Conservation (phyloP, 1,284 basidiomycete genomes). For the Naganishia sp. region DNA sequence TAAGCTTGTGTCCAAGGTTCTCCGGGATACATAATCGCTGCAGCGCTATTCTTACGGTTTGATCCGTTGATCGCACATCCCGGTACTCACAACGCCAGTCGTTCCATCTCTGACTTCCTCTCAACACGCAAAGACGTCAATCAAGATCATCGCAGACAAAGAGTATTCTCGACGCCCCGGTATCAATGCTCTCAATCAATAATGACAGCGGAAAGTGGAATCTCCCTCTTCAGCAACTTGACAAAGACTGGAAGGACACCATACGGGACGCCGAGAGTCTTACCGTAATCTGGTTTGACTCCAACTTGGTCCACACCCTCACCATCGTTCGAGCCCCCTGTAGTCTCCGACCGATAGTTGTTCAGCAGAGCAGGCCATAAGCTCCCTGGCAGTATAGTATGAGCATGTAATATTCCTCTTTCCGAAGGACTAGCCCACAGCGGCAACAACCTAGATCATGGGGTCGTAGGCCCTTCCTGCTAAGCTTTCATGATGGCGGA, state of each 20-base stretch:
- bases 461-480: neutral
- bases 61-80: too few species aligned
- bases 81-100: too few species aligned
- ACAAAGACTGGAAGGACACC: neutral
- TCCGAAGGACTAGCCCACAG: constrained; percentile 22
- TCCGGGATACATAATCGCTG: too few species aligned
- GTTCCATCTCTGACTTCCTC: too few species aligned
- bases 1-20: too few species aligned
- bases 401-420: neutral
- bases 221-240: constrained; percentile 7
- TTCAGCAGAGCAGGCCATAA: constrained; percentile 14
- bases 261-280: constrained; percentile 3
- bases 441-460: constrained; percentile 19
- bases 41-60: too few species aligned
- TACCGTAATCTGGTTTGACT: constrained; percentile 1
- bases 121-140: too few species aligned
- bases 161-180: neutral
- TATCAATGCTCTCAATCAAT: neutral
- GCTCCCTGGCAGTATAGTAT: constrained; percentile 1
- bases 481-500: neutral
- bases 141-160: neutral
- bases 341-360: constrained; percentile 7
- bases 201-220: neutral
- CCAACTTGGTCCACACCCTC: constrained; percentile 3
- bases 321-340: neutral